Evolutionary conservation across 768 basidiomycete genomes (phyloP).

Genomic region (Tephrocybe sp.): DNA sequence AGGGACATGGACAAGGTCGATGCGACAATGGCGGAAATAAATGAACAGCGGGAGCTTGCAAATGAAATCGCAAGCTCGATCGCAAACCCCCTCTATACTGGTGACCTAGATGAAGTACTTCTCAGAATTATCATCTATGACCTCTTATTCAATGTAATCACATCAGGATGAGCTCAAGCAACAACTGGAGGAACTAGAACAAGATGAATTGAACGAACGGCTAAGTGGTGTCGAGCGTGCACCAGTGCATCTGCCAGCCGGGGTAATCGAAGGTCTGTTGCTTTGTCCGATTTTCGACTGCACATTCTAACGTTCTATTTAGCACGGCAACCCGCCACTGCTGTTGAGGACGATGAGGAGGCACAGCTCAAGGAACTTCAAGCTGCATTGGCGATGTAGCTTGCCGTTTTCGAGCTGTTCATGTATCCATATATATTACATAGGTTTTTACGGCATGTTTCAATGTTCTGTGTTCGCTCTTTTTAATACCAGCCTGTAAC

Average conservation of each 20-base stretch:
- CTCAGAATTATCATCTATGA: slow-evolving; percentile 2
- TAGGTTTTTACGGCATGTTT: slow-evolving; percentile 15
- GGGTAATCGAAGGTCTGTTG: slow-evolving; percentile 52
- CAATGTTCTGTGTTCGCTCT: slow-evolving; percentile 18
- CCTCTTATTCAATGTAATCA: slow-evolving; percentile 13
- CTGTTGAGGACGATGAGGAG: slow-evolving; percentile 89
- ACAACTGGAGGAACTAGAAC: slow-evolving; percentile 85
- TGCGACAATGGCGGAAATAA: slow-evolving; percentile 79
- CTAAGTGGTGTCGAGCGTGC: slow-evolving; percentile 86
- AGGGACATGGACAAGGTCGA: slow-evolving; percentile 91
- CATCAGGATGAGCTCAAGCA: slow-evolving; percentile 69
- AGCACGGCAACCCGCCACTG: slow-evolving; percentile 33
- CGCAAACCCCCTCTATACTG: slow-evolving; percentile 61
- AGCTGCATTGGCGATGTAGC: slow-evolving; percentile 81
- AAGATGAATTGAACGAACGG: slow-evolving; percentile 82
- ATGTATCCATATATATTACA: slow-evolving; percentile 18
- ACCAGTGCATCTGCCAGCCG: slow-evolving; percentile 79
- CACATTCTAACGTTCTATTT: slow-evolving; percentile 5
- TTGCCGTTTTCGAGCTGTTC: slow-evolving; percentile 10
- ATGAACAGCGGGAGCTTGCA: slow-evolving; percentile 89
- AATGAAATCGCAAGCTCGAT: slow-evolving; percentile 91
- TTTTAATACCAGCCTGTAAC: slow-evolving; percentile 20
- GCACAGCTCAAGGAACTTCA: slow-evolving; percentile 86
- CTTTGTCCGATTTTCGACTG: background rate
- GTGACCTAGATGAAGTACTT: slow-evolving; percentile 70